These are phyloP conservation scores for Macrocybe sp. DNA, from an alignment of 1,284 basidiomycete genomes.

Conservation along the genomic window DNA sequence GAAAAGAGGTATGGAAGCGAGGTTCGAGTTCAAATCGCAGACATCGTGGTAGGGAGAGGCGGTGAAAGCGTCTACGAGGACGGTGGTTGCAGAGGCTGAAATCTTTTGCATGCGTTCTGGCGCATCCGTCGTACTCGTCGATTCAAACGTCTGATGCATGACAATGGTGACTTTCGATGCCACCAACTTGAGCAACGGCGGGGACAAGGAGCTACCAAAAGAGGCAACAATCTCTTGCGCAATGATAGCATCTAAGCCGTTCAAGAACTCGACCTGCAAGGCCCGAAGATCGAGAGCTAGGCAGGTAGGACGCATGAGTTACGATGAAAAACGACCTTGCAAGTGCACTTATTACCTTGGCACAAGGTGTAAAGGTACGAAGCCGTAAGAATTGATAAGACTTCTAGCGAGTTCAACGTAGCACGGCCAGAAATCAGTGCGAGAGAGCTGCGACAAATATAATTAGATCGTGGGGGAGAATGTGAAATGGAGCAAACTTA, in stretches of 20 bases:
- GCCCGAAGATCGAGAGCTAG: conserved; percentile 73
- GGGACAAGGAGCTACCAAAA: conserved; percentile 39
- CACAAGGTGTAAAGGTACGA: conserved; percentile 74
- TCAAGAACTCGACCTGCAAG: conserved; percentile 59
- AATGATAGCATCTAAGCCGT: conserved; percentile 43
- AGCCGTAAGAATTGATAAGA: conserved; percentile 64
- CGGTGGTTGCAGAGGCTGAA: conserved; percentile 53
- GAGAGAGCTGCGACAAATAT: conserved; percentile 48
- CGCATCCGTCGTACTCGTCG: conserved; percentile 68
- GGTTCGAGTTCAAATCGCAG: conserved; percentile 18
- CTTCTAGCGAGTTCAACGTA: conserved; percentile 69
- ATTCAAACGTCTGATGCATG: conserved; percentile 53
- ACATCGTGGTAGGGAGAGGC: conserved; percentile 21
- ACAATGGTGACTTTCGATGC: conserved; percentile 30
- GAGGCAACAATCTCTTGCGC: conserved; percentile 43
- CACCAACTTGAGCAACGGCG: conserved; percentile 27
- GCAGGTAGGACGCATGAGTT: not conserved
- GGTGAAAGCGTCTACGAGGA: conserved; percentile 56
- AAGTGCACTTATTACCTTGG: conserved; percentile 39
- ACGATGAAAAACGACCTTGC: not conserved
- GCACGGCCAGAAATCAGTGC: conserved; percentile 74
- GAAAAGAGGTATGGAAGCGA: conserved; percentile 44
- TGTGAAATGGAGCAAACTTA: conserved; percentile 28
- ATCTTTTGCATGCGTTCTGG: conserved; percentile 60
- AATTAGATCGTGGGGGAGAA: not conserved